Evolutionary conservation across 768 basidiomycete genomes (phyloP).

Genomic region (Tremella fuciformis): DNA sequence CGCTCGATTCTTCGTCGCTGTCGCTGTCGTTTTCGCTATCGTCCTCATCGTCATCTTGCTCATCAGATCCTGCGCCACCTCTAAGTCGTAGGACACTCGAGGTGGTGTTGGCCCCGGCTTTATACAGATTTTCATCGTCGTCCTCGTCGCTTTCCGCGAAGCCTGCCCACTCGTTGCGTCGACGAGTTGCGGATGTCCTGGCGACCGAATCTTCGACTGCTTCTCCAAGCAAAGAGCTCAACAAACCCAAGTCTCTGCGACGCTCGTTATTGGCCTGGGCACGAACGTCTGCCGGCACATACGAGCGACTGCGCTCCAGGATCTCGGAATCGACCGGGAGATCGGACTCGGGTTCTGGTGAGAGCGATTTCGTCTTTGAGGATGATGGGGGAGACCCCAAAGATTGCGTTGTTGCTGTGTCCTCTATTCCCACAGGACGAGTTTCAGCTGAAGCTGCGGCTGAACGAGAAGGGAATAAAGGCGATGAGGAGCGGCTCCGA

Average conservation of each 20-base stretch:
- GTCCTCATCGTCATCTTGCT: conserved; percentile 7
- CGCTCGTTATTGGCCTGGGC: not conserved
- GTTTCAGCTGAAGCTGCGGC: not conserved
- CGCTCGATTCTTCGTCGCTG: not conserved
- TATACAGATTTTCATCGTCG: not conserved
- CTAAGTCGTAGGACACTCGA: too few relatives aligned
- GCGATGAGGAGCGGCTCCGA: not conserved
- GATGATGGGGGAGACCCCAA: not conserved
- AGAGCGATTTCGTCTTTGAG: not conserved
- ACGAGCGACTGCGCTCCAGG: not conserved
- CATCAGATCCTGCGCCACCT: not conserved
- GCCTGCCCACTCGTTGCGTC: not conserved
- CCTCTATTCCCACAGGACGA: too few relatives aligned
- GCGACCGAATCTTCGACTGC: too few relatives aligned
- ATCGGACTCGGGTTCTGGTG: not conserved
- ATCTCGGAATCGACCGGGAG: too few relatives aligned
- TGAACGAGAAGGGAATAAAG: not conserved
- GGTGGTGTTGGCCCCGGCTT: not conserved
- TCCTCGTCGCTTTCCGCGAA: conserved; percentile 1
- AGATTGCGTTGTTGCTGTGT: not conserved
- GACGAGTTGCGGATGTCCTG: not conserved
- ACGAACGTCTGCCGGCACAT: not conserved
- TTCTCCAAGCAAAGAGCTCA: too few relatives aligned
- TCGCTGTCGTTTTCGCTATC: conserved; percentile 2
- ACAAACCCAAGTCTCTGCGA: too few relatives aligned